phyloP scores from a whole-genome alignment of 495 filamentous ascomycete species.

The Talaromyces nanjingensis region DNA sequence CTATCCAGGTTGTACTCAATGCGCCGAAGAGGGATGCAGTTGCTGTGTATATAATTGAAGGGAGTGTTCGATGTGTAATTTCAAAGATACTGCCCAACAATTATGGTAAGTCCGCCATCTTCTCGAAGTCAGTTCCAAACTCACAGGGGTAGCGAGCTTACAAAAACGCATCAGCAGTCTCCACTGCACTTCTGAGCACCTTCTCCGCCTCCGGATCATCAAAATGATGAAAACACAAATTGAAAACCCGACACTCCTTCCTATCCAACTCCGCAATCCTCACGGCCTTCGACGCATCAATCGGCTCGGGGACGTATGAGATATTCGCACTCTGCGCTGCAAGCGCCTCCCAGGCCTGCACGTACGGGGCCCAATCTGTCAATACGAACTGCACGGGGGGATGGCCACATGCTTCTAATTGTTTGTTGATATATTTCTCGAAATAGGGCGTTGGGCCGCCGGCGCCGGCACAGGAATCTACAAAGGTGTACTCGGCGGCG shows the following conservation, averaged over 20 bases:
- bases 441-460: not conserved
- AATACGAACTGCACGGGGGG: not conserved
- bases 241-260: slow-evolving; percentile 56
- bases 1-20: not conserved
- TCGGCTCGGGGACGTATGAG: not conserved
- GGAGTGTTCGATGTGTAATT: not conserved
- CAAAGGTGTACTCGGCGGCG: not conserved
- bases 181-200: slow-evolving; percentile 55
- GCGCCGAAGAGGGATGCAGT: not conserved
- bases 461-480: not conserved
- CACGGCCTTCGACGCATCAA: not conserved
- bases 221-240: slow-evolving; percentile 73
- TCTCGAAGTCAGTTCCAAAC: too few relatives aligned
- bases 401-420: not conserved
- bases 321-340: not conserved
- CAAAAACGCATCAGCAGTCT: slow-evolving; percentile 12
- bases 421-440: not conserved
- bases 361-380: not conserved
- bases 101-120: not conserved
- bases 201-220: slow-evolving; percentile 49
- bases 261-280: not conserved
- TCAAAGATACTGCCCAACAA: not conserved
- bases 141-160: not conserved
- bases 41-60: not conserved
- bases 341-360: not conserved